Conservation (phyloP, 2,329 filamentous ascomycete genomes). For the Podosphaera xanthii region DNA sequence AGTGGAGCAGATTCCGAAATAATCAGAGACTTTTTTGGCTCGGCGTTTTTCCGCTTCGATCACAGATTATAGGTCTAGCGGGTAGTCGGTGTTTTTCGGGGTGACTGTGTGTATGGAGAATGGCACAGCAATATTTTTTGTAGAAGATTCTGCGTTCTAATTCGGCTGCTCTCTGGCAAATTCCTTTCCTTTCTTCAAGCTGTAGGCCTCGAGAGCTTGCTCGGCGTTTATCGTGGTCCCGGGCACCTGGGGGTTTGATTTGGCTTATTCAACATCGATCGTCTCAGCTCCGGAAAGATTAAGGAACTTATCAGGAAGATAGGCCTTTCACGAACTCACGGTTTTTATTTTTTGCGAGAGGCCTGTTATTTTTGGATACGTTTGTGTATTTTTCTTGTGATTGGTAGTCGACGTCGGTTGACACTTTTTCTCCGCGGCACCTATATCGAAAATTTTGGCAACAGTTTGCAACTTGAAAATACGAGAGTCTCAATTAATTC, state of each 20-base stretch:
- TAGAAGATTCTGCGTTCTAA: not conserved
- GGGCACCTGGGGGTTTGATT: not conserved
- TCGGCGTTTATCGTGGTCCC: not conserved
- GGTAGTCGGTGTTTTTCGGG: too few species aligned
- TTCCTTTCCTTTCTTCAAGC: not conserved
- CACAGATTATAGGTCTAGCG: too few species aligned
- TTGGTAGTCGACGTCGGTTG: too few species aligned
- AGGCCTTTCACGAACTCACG: not conserved
- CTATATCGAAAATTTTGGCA: too few species aligned
- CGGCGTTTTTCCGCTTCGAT: too few species aligned
- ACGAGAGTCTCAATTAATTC: too few species aligned
- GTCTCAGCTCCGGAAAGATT: not conserved
- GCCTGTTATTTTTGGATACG: not conserved
- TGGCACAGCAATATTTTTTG: not conserved
- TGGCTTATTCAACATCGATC: not conserved
- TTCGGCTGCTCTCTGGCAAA: not conserved
- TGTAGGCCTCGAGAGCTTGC: not conserved
- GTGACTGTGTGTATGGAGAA: not conserved
- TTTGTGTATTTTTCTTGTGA: not conserved
- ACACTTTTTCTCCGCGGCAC: too few species aligned
- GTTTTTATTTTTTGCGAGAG: not conserved
- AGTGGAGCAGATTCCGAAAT: too few species aligned
- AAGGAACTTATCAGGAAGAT: not conserved
- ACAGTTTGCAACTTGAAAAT: too few species aligned
- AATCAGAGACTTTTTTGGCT: too few species aligned